Conservation (phyloP, 192 early-diverging fungal genomes). For the Podila minutissima region DNA sequence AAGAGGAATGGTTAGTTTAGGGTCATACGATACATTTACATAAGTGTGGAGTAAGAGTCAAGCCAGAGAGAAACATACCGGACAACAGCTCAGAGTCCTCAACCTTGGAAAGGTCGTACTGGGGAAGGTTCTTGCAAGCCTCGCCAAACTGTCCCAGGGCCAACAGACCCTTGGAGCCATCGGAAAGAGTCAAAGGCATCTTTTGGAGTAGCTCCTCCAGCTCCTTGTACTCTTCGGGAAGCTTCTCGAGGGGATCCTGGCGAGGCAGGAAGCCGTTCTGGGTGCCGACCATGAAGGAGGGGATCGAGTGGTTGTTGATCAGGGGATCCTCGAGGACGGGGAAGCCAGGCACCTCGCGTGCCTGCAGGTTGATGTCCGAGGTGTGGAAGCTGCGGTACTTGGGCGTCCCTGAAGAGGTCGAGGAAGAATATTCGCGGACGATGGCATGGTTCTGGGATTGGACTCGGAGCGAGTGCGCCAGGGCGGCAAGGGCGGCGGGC, state of each 20-base stretch:
- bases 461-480: slow-evolving; percentile 36
- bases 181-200: slow-evolving; percentile 77
- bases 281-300: slow-evolving; percentile 65
- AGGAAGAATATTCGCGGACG: slow-evolving; percentile 28
- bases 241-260: slow-evolving; percentile 72
- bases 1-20: too few species aligned
- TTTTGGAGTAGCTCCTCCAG: slow-evolving; percentile 78
- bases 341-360: slow-evolving; percentile 50
- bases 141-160: slow-evolving; percentile 83
- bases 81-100: slow-evolving; percentile 77
- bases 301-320: slow-evolving; percentile 54
- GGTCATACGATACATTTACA: background rate
- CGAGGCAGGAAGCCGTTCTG: slow-evolving; percentile 68
- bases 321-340: slow-evolving; percentile 55
- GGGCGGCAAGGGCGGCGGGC: slow-evolving; percentile 21
- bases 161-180: slow-evolving; percentile 80
- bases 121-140: slow-evolving; percentile 74
- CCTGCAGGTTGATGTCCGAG: slow-evolving; percentile 19
- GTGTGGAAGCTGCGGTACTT: slow-evolving; percentile 50
- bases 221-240: slow-evolving; percentile 75
- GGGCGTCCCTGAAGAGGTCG: slow-evolving; percentile 2
- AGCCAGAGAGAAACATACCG: slow-evolving; percentile 48
- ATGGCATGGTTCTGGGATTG: slow-evolving; percentile 16
- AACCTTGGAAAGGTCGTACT: slow-evolving; percentile 77
- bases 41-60: background rate